Evolutionary conservation across 371 early-diverging fungal genomes (phyloP), one percentile per base, ranked within the genome.

Genomic region (Rhizomucor pusillus): DNA sequence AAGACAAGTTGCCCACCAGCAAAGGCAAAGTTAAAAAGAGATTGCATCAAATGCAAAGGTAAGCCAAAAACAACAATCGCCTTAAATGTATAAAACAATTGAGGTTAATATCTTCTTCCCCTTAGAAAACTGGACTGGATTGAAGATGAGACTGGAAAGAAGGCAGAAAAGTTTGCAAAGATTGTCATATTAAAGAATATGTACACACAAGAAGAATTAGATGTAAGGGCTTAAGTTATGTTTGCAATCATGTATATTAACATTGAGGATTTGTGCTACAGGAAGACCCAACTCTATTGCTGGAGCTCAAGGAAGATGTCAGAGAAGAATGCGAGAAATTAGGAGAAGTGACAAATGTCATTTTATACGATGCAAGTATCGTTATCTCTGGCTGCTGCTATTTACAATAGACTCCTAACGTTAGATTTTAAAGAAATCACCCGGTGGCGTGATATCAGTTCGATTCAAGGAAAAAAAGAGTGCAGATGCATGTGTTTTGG

Each of bases 241-340:
- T 29, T 16, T 12, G 13, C 25, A 16, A 41, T 5, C 12, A 49
- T 18, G 11, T 2, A 13, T 34, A 44, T 19, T 36, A 13, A 47
- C 20, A 25, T 43, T 40, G 18, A 23, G n/a, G n/a, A 47, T 23
- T 52, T 10, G 24, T 34, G 48, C 29, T 45, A n/a, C 63, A 89
- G 88, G 85, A 82, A 11, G 95, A 96, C 56, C 92, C 94, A 19
- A 83, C 90, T 0, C 59, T 95, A 47, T 52, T 95, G 36, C 67
- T 98, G 13, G 98, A 98, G 36, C 66, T 98, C 50, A 91, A 94
- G 57, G 90, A 94, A 47, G 98, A 98, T 50, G 90, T 98, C 7
- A 85, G 95, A 11, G 81, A 82, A 34, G 98, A 97, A 62, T 94
- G 95, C 61, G 95, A 93, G 56, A 91, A 90, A 52, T 59, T 95